Percentiles rank a stretch among this genome's conserved stretches.
Evolutionary conservation across 768 basidiomycete genomes (phyloP).

Genomic region (Mycena crocata): DNA sequence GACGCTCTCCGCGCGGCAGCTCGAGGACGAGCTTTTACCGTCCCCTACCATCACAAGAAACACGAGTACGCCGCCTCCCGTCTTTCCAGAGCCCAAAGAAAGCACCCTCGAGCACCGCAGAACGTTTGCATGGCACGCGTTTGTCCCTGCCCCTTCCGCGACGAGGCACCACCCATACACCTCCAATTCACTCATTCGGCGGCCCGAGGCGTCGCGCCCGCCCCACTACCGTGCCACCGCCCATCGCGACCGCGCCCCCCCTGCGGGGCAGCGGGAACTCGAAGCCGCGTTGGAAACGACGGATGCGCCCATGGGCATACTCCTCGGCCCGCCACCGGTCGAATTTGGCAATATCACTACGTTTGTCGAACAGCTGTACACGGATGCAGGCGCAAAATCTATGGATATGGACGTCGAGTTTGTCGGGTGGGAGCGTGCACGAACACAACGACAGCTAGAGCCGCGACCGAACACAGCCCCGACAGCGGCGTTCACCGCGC

Average conservation of each 20-base stretch:
- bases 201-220: background rate
- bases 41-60: background rate
- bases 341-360: background rate
- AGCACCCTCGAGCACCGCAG: too few species aligned
- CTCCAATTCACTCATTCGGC: constrained; percentile 9
- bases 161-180: background rate
- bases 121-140: too few species aligned
- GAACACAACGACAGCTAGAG: background rate
- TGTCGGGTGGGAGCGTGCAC: background rate
- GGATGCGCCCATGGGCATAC: background rate
- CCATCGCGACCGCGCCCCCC: background rate
- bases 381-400: too few species aligned
- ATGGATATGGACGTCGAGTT: too few species aligned
- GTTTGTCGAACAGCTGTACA: background rate
- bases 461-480: constrained; percentile 21
- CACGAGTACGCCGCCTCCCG: background rate
- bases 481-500: constrained; percentile 10
- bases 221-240: background rate
- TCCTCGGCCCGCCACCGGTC: background rate
- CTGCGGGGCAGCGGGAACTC: background rate
- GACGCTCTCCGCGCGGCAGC: background rate
- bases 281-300: background rate
- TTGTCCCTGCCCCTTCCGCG: too few species aligned
- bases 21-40: too few species aligned
- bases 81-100: background rate